Evolutionary conservation across 148 eudicot species (phyloP).

Genomic region (Persicaria tinctoria): DNA sequence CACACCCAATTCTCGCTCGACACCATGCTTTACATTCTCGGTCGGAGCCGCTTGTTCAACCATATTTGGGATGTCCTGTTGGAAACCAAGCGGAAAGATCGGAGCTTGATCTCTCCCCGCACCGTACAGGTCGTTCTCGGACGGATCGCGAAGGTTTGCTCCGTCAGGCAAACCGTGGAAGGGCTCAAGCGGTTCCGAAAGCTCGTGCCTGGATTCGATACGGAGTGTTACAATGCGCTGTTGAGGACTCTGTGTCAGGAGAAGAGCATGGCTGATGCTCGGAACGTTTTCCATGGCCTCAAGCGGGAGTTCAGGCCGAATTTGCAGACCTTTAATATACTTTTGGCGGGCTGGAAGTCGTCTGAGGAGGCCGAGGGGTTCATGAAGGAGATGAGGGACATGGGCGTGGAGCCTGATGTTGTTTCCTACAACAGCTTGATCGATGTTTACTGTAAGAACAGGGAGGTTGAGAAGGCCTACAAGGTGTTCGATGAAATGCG

Average conservation of each 20-base stretch:
- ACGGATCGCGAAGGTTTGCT: constrained; percentile 66
- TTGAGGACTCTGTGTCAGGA: constrained; percentile 78
- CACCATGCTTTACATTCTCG: constrained; percentile 71
- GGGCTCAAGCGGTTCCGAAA: constrained; percentile 52
- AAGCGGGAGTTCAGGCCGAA: constrained; percentile 56
- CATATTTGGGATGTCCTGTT: constrained; percentile 53
- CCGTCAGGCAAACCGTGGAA: constrained; percentile 70
- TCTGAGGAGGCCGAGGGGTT: constrained; percentile 69
- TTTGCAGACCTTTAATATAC: constrained; percentile 63
- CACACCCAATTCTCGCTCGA: constrained; percentile 68
- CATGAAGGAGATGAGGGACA: constrained; percentile 62
- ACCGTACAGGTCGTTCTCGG: constrained; percentile 71
- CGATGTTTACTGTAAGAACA: constrained; percentile 70
- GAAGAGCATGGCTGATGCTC: constrained; percentile 75
- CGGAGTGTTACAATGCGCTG: constrained; percentile 53
- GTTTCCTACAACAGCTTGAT: constrained; percentile 79
- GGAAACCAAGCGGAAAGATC: constrained; percentile 56
- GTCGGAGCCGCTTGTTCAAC: constrained; percentile 51
- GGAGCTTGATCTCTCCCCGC: constrained; percentile 43
- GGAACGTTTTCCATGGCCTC: constrained; percentile 66
- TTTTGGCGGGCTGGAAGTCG: constrained; percentile 84
- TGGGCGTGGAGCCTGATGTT: constrained; percentile 73
- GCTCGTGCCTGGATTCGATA: constrained; percentile 43
- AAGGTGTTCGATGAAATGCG: constrained; percentile 51
- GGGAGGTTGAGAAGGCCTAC: constrained; percentile 56